Evolutionary conservation across 176 grass and related monocot species (phyloP), one percentile per base, ranked within the genome.

Genomic region (Oryza meridionalis): DNA sequence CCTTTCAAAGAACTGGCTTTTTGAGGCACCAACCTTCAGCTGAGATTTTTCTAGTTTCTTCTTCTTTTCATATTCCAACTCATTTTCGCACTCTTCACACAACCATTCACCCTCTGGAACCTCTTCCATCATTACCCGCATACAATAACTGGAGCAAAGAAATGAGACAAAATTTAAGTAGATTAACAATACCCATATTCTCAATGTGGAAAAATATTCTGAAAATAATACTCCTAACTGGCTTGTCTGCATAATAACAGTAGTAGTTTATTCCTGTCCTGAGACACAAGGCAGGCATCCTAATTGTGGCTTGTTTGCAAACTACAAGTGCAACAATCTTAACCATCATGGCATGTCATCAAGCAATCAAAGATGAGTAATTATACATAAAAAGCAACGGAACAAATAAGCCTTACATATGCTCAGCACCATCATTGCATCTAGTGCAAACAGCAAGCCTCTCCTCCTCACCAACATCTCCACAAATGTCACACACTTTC

Each of bases 401-500:
- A 42, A 72, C 72, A 65, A 70, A 14, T 53, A 76, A 67, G 75
- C 46, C 75, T 99, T 96, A 99, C 96, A 62, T 96, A 55, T 99
- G 96, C 84, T 99, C 96, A 76, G 96, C 96, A 25, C 96, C 96
- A 69, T 99, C 96, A 73, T 87, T 92, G 67, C 96, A 99, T 90
- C 89, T 93, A 81, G 79, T 94, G 82, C 96, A 99, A 59, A 92
- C 81, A 64, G 93, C 93, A 12, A 99, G 96, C 51, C 65, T 85
- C 72, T 94, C 96, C 84, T 99, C 96, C 44, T 94, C 84, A 62
- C 96, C 96, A 79, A 88, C 84, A 81, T 99, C 96, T 69, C 96
- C 96, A 77, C 96, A 99, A 40, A 99, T 92, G 85, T 96, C 96
- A 69, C 96, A 99, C 44, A 99, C 93, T 84, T 99, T 99, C 59